Conservation (phyloP, 78 protist genomes). For the Isochrysis galbana region DNA sequence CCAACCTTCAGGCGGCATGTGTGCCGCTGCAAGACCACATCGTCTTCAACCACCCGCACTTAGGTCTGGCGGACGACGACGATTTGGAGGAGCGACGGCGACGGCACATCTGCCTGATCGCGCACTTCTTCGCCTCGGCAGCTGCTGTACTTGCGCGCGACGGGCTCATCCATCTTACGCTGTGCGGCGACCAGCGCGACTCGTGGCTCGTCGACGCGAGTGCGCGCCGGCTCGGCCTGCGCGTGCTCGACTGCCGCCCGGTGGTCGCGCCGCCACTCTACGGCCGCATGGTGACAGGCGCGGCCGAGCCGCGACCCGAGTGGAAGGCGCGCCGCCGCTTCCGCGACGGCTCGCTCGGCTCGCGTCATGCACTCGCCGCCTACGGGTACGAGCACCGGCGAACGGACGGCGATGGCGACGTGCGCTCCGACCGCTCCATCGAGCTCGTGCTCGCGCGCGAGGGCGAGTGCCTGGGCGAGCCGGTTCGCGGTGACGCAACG, state of each 20-base stretch:
- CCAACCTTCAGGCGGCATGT: neutral
- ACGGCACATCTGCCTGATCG: neutral
- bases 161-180: neutral
- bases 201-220: neutral
- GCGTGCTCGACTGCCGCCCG: neutral
- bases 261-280: neutral
- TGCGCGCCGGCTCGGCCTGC: neutral
- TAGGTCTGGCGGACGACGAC: neutral
- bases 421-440: neutral
- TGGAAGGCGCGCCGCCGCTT: neutral
- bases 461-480: too few species aligned
- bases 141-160: neutral
- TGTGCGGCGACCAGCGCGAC: neutral
- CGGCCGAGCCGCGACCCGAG: neutral
- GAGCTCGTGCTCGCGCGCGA: neutral
- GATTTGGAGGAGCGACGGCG: neutral
- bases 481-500: too few species aligned
- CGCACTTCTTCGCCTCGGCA: neutral
- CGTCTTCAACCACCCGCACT: neutral
- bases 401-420: conserved; percentile 39
- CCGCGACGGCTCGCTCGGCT: neutral
- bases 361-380: neutral
- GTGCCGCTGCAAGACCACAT: neutral
- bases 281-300: neutral
- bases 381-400: conserved; percentile 23